A percentile compares a stretch with the other conserved stretches of the same genome.
These are phyloP conservation scores for Leccinum pachyderme DNA, from an alignment of 1,284 basidiomycete species.

Conservation along the genomic window DNA sequence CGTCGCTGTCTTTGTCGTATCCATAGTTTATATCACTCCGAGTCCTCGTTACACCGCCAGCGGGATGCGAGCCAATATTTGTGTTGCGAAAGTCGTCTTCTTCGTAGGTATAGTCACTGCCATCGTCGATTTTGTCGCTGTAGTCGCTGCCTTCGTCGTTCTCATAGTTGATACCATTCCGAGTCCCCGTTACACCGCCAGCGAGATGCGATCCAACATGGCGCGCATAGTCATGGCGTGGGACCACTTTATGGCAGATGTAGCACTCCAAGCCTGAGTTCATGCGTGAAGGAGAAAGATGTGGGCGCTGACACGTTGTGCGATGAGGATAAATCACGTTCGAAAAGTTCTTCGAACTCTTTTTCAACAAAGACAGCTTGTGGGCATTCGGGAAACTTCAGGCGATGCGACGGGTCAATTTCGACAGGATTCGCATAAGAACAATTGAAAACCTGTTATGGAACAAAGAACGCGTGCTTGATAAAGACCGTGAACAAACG, in stretches of 20 bases:
- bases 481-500: background rate
- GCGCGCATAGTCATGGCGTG: constrained; percentile 10
- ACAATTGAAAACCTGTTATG: background rate
- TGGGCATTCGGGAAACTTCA: background rate
- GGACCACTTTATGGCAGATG: constrained; percentile 11
- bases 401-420: background rate
- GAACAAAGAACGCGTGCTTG: background rate
- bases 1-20: background rate
- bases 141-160: background rate
- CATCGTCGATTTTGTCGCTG: background rate
- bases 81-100: background rate
- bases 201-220: constrained; percentile 16
- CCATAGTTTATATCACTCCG: background rate
- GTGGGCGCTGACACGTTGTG: background rate
- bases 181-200: background rate
- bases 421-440: background rate
- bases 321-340: background rate
- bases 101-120: constrained; percentile 2
- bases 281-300: constrained; percentile 6
- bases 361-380: background rate
- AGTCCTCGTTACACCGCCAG: background rate
- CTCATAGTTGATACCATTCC: background rate
- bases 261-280: no score
- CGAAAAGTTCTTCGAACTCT: background rate
- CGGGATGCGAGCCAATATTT: constrained; percentile 15